phyloP scores from a whole-genome alignment of 2,329 filamentous ascomycete species.

The Fusarium staphyleae region DNA sequence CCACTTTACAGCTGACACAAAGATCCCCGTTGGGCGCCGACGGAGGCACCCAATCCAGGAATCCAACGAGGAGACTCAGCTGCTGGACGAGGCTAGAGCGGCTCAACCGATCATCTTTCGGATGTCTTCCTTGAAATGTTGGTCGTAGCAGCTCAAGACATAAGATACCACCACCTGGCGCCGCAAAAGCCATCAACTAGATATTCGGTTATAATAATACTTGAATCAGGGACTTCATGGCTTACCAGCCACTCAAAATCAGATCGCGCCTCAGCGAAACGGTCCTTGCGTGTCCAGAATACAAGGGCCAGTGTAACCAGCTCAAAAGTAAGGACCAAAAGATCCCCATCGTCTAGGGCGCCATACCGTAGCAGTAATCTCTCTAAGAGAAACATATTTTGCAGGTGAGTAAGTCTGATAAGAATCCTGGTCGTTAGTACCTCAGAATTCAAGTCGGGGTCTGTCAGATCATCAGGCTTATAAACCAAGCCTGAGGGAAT shows the following conservation, averaged over 20 bases:
- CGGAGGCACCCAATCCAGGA: constrained; percentile 56
- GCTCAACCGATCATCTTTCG: constrained; percentile 34
- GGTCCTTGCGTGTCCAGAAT: constrained; percentile 24
- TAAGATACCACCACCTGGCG: constrained; percentile 56
- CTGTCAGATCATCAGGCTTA: constrained; percentile 1
- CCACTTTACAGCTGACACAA: constrained; percentile 51
- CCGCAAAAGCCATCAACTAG: constrained; percentile 58
- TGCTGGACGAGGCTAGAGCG: constrained; percentile 58
- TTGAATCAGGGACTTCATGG: constrained; percentile 48
- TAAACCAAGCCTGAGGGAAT: constrained; percentile 8
- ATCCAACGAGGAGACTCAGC: constrained; percentile 57
- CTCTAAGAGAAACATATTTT: constrained; percentile 16
- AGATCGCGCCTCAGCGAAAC: constrained; percentile 1
- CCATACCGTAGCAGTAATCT: constrained; percentile 14
- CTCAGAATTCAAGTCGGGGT: background rate
- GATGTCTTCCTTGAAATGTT: constrained; percentile 17
- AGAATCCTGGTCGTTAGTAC: constrained; percentile 6
- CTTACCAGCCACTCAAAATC: constrained; percentile 24
- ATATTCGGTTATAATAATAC: constrained; percentile 54
- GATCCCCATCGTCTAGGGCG: constrained; percentile 10
- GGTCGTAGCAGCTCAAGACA: constrained; percentile 57
- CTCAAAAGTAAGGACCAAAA: constrained; percentile 12
- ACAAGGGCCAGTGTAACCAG: constrained; percentile 10
- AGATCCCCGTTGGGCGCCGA: constrained; percentile 56
- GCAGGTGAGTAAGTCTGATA: constrained; percentile 8